phyloP scores from a whole-genome alignment of 108 stramenopile genomes.

The Nitzschia sp. region DNA sequence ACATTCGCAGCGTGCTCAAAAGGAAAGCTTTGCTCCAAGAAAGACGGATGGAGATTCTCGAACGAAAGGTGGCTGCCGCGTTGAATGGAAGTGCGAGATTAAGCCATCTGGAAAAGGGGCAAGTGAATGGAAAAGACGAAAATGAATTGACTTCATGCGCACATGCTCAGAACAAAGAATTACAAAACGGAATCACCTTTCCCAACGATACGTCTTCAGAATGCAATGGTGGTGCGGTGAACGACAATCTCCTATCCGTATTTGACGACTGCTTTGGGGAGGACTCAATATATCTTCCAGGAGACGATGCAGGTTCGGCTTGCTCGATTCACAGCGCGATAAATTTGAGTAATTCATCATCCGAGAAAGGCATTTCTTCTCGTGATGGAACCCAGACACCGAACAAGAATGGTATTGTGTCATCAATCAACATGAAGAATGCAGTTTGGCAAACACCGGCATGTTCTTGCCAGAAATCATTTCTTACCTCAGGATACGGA shows the following conservation, averaged over 20 bases:
- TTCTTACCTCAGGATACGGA: slow-evolving; percentile 45
- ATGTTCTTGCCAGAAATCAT: neutral
- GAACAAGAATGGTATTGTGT: neutral
- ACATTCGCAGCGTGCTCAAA: slow-evolving; percentile 3
- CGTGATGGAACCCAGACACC: neutral
- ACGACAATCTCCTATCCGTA: neutral
- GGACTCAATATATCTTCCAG: neutral
- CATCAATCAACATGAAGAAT: neutral
- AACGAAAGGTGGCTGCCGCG: neutral
- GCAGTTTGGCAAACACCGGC: neutral
- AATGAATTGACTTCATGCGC: no score
- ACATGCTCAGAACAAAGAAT: neutral
- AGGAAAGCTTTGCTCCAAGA: slow-evolving; percentile 6
- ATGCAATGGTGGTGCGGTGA: neutral
- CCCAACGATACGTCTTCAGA: neutral
- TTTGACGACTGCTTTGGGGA: neutral
- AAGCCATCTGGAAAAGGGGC: neutral
- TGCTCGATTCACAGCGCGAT: neutral
- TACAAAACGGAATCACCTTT: neutral
- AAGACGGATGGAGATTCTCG: neutral
- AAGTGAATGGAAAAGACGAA: neutral
- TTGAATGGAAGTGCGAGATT: neutral
- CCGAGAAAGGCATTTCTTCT: neutral
- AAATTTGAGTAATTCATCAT: neutral
- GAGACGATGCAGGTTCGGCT: neutral